Evolutionary conservation across 306 rosid genomes (phyloP).

Genomic region (Carpinus fangiana): DNA sequence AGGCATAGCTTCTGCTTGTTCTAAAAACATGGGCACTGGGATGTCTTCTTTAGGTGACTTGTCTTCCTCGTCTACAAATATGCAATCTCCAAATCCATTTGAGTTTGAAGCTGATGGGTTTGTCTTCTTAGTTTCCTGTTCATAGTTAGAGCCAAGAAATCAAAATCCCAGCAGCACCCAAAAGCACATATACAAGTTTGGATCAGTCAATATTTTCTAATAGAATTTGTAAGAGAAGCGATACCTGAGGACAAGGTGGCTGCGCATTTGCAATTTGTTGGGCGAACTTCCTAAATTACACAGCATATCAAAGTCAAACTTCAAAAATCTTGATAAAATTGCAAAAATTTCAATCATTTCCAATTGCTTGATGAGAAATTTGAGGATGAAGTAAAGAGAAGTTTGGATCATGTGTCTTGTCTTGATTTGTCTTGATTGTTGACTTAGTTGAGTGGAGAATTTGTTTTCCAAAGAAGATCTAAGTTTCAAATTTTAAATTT

Average conservation of each 20-base stretch:
- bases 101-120: constrained; percentile 33
- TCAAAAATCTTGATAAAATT: neutral
- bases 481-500: constrained; percentile 23
- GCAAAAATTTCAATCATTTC: neutral
- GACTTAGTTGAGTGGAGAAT: neutral
- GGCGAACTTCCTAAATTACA: constrained; percentile 63
- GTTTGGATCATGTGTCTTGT: neutral
- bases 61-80: constrained; percentile 75
- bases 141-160: constrained; percentile 16
- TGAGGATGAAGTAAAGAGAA: neutral
- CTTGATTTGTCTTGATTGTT: neutral
- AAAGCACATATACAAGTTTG: neutral
- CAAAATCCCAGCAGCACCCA: constrained; percentile 13
- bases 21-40: constrained; percentile 90
- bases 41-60: constrained; percentile 54
- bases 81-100: constrained; percentile 63
- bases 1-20: constrained; percentile 39
- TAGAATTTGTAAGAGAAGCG: constrained; percentile 9
- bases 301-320: constrained; percentile 19
- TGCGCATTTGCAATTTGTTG: constrained; percentile 71
- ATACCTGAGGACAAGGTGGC: constrained; percentile 55
- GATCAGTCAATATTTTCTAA: constrained; percentile 1
- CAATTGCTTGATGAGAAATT: neutral
- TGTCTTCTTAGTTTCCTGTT: constrained; percentile 54
- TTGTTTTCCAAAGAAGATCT: neutral